These are phyloP conservation scores for Arthrobotrys musiformis DNA, from an alignment of 2,329 filamentous ascomycete genomes.

Conservation along the genomic window DNA sequence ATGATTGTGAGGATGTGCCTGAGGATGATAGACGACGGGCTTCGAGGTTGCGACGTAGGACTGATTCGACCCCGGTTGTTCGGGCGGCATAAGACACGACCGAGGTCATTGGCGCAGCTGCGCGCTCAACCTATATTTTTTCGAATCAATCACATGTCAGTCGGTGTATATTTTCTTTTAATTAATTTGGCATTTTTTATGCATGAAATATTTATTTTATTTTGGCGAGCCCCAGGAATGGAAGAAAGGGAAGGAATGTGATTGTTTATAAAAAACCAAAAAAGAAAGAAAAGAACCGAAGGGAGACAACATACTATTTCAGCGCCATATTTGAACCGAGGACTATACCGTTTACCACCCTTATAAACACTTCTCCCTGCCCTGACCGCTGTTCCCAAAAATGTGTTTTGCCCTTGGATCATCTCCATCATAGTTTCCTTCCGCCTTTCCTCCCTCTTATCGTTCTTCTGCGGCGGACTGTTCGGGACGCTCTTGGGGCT, in stretches of 20 bases:
- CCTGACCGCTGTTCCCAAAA: conserved; percentile 57
- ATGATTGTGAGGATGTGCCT: conserved; percentile 55
- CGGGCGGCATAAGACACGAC: conserved; percentile 85
- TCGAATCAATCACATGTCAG: background rate
- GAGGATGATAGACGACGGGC: conserved; percentile 52
- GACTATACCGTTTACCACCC: conserved; percentile 71
- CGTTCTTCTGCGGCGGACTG: conserved; percentile 60
- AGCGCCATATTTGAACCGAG: conserved; percentile 85
- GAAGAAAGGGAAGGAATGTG: conserved; percentile 15
- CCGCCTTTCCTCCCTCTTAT: conserved; percentile 61
- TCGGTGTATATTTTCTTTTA: background rate
- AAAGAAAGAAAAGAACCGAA: background rate
- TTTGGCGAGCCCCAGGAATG: conserved; percentile 2
- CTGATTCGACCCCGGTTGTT: conserved; percentile 86
- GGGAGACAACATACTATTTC: conserved; percentile 40
- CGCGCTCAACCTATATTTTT: conserved; percentile 68
- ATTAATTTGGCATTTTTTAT: background rate
- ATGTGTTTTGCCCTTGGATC: conserved; percentile 72
- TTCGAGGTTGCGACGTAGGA: conserved; percentile 81
- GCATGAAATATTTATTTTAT: background rate
- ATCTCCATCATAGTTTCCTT: conserved; percentile 66
- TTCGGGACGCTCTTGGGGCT: conserved; percentile 57
- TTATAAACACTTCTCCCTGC: conserved; percentile 51
- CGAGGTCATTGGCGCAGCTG: conserved; percentile 82
- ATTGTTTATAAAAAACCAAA: background rate